Evolutionary conservation across 768 basidiomycete species (phyloP), one percentile per base, ranked within the genome.

Genomic region (Thelephora ganbajun): DNA sequence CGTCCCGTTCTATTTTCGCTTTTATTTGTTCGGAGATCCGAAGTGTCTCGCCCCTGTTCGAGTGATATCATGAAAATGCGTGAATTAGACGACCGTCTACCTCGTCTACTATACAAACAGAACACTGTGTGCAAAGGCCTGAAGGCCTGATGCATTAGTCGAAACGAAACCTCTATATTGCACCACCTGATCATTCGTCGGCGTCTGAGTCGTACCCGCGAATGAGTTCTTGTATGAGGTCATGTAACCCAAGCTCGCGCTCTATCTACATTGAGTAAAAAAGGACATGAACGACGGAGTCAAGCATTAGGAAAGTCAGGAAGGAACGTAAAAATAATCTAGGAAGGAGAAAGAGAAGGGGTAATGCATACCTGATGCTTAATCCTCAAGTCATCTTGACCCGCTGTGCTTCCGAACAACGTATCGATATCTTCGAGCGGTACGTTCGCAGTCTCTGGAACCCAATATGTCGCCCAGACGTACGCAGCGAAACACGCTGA

Each of bases 371-470:
- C 83, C 73, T 81, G 68, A 23, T 57, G 56, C 52, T 73, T 77
- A 51, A 74, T 51, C 13, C 56, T 56, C 7, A 59, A 56, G 53
- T 86, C 82, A 46, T 79, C 77, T 35, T 55, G 64, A 0, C 74
- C 80, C 13, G 69, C 77, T n/a, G 70, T 65, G 1, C 76, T 74
- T 35, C 67, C 68, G 55, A 88, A 87, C 11, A 86, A 63, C 6
- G 62, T 68, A 56, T 89, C 85, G 43, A 87, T 77, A 58, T 85
- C 83, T 54, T 89, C 86, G 0, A 88, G 61, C 6, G 83, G 77
- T 3, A 85, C 65, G 50, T 80, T 79, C 22, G 83, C 82, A 12
- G 85, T 89, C 64, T 89, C 85, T 2, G 84, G 86, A 0, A 89
- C 78, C 50, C 64, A 47, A 50, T 76, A 69, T 4, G 75, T 81